These are phyloP conservation scores for Boletus semigastroideus DNA, from an alignment of 1,284 basidiomycete genomes.

Conservation along the genomic window DNA sequence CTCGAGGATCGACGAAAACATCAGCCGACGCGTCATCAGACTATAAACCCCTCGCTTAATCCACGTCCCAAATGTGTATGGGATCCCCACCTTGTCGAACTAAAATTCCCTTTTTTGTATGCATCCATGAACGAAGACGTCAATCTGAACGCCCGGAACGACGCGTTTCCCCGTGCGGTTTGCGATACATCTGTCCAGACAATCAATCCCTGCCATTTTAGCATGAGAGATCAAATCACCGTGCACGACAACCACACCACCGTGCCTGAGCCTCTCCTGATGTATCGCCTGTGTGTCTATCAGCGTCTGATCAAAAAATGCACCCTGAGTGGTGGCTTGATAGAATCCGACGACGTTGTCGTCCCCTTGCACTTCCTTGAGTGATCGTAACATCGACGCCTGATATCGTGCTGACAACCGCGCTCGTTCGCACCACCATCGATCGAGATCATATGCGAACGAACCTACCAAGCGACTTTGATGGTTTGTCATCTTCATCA, in stretches of 20 bases:
- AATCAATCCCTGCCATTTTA: constrained; percentile 13
- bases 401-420: constrained; percentile 71
- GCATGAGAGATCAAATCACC: constrained; percentile 48
- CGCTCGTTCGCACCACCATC: constrained; percentile 2
- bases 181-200: constrained; percentile 60
- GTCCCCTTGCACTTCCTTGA: constrained; percentile 92
- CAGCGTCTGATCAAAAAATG: constrained; percentile 90
- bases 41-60: constrained; percentile 43
- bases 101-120: constrained; percentile 86
- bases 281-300: constrained; percentile 87
- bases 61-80: neutral
- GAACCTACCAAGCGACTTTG: constrained; percentile 66
- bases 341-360: constrained; percentile 97
- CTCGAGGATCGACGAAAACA: constrained; percentile 87
- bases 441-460: constrained; percentile 4
- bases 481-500: constrained; percentile 78
- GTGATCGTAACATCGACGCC: constrained; percentile 79
- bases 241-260: constrained; percentile 88
- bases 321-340: constrained; percentile 86
- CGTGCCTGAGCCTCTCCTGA: constrained; percentile 77
- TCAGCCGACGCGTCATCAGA: constrained; percentile 83
- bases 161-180: constrained; percentile 82
- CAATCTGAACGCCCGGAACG: constrained; percentile 90
- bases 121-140: constrained; percentile 84
- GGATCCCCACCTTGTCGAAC: constrained; percentile 67